These are phyloP conservation scores for Luzula sylvatica DNA, from an alignment of 176 grass and related monocot species.

Conservation along the genomic window DNA sequence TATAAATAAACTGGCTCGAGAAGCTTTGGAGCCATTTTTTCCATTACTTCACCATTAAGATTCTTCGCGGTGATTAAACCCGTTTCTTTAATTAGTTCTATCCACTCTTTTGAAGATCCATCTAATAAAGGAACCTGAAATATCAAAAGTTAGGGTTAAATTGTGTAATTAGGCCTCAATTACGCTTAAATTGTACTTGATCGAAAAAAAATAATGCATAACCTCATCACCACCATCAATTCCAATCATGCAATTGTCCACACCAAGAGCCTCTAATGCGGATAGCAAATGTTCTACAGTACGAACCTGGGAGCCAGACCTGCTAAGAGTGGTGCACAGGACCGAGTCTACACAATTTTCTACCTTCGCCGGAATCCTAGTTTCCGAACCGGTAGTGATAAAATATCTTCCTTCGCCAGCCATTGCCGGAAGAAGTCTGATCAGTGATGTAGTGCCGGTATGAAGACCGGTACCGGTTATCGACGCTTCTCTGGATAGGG, in stretches of 20 bases:
- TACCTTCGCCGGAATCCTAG: conserved; percentile 39
- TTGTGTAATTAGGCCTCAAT: too few relatives aligned
- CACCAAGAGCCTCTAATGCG: conserved; percentile 59
- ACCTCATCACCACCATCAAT: conserved; percentile 70
- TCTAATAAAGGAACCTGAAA: conserved; percentile 90
- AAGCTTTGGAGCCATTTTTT: conserved; percentile 55
- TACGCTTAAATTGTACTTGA: too few relatives aligned
- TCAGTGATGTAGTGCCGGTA: conserved; percentile 33
- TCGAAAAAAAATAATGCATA: background rate
- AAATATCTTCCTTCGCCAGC: conserved; percentile 91
- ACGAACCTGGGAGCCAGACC: conserved; percentile 24
- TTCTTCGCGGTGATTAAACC: conserved; percentile 46
- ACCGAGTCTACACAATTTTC: conserved; percentile 38
- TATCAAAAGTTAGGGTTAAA: conserved; percentile 8
- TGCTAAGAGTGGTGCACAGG: conserved; percentile 62
- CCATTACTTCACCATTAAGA: conserved; percentile 31
- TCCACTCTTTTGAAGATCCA: conserved; percentile 91
- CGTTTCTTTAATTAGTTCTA: conserved; percentile 33
- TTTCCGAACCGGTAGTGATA: conserved; percentile 9
- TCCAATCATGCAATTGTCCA: conserved; percentile 81
- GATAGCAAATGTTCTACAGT: conserved; percentile 89
- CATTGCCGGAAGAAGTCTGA: conserved; percentile 47
- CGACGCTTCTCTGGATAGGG: conserved; percentile 39
- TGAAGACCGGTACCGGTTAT: conserved; percentile 62
- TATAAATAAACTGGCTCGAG: conserved; percentile 43